Percentiles rank a stretch among this genome's conserved stretches.
Evolutionary conservation across 441 rosid species (phyloP).

Genomic region (Pelargonium australe): DNA sequence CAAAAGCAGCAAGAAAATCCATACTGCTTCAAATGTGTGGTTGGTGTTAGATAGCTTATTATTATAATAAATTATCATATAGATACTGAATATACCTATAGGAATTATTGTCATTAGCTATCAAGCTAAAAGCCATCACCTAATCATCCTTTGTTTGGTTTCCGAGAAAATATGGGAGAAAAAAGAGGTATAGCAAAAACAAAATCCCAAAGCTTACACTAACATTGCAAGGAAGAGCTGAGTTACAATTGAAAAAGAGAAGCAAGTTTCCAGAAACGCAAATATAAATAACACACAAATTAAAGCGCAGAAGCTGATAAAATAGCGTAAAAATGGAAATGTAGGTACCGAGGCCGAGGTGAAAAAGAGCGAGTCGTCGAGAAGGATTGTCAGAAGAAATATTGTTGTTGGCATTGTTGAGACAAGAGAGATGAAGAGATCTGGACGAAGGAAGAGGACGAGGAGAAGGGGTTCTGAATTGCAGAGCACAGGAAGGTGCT

Average conservation of each 20-base stretch:
- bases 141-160: constrained; percentile 1
- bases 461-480: background rate
- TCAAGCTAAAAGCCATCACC: constrained; percentile 1
- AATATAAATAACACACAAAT: too few relatives aligned
- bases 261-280: background rate
- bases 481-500: constrained; percentile 2
- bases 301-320: background rate
- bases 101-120: background rate
- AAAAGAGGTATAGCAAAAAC: background rate
- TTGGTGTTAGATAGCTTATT: background rate
- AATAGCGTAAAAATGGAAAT: background rate
- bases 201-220: background rate
- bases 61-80: background rate
- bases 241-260: background rate
- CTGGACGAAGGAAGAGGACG: constrained; percentile 1
- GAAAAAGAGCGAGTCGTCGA: constrained; percentile 45
- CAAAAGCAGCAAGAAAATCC: background rate
- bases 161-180: background rate
- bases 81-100: background rate
- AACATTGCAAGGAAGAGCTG: background rate
- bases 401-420: background rate
- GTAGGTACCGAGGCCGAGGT: constrained; percentile 34
- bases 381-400: constrained; percentile 24
- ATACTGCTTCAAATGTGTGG: background rate
- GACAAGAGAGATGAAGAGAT: constrained; percentile 16